phyloP scores from a whole-genome alignment of 345 rosid species.

The Eucalyptus camaldulensis region DNA sequence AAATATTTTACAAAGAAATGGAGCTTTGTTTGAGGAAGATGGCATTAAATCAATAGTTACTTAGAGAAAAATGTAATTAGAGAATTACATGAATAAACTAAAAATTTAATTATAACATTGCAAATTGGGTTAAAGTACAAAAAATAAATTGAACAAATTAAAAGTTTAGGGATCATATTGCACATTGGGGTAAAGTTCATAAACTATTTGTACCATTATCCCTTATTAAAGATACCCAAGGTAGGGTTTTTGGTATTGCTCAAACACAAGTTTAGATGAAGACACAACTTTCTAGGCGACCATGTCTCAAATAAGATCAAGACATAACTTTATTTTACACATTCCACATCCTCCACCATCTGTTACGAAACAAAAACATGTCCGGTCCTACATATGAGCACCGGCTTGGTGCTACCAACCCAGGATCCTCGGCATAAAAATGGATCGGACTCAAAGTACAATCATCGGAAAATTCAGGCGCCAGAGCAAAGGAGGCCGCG shows the following conservation, averaged over 20 bases:
- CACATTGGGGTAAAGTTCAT: fast-evolving
- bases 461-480: not conserved
- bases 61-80: not conserved
- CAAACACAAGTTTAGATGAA: not conserved
- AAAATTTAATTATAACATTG: fast-evolving
- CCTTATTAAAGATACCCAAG: not conserved
- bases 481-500: not conserved
- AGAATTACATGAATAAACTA: too few relatives aligned
- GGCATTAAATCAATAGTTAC: not conserved
- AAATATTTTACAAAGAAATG: not conserved
- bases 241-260: not conserved
- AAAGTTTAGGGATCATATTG: fast-evolving
- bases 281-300: not conserved
- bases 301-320: not conserved
- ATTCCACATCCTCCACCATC: not conserved
- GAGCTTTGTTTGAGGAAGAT: not conserved
- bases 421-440: not conserved
- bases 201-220: fast-evolving
- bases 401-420: not conserved
- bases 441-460: not conserved
- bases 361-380: not conserved
- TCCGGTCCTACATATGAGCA: not conserved
- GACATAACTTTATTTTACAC: not conserved
- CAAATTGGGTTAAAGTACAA: too few relatives aligned
- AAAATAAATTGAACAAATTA: not conserved